phyloP scores from a whole-genome alignment of 164 flowering plant genomes.

The Cinnamomum micranthum region DNA sequence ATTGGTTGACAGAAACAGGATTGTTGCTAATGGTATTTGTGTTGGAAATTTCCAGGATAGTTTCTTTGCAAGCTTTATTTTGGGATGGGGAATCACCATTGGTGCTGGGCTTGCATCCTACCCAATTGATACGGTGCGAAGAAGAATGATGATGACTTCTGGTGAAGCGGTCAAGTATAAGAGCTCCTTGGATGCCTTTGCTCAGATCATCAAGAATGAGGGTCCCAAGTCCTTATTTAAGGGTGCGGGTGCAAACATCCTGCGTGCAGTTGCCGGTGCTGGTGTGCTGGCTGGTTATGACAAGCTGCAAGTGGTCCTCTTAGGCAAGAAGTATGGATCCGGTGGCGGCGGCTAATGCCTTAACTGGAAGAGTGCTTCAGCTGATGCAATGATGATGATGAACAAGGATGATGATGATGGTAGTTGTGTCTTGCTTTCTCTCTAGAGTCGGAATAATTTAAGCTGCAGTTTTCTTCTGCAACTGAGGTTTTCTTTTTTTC shows the following conservation, averaged over 20 bases:
- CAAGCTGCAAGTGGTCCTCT: constrained; percentile 16
- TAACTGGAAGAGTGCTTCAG: constrained; percentile 12
- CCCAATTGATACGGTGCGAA: constrained; percentile 42
- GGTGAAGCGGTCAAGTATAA: constrained; percentile 48
- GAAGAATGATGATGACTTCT: constrained; percentile 55
- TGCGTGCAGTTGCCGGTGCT: constrained; percentile 54
- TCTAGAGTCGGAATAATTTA: not conserved
- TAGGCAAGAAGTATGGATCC: constrained; percentile 20
- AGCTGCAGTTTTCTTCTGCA: not conserved
- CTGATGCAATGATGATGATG: constrained; percentile 5
- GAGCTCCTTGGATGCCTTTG: constrained; percentile 38
- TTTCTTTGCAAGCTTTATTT: constrained; percentile 41
- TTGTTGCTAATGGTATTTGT: constrained; percentile 2
- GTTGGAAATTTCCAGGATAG: constrained; percentile 31
- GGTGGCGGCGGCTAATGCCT: constrained; percentile 15
- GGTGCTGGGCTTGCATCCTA: constrained; percentile 51
- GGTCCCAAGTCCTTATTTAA: constrained; percentile 45
- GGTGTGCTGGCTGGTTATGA: constrained; percentile 52
- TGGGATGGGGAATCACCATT: constrained; percentile 53
- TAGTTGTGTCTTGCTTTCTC: not conserved
- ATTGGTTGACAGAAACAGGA: not conserved
- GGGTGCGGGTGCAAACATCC: constrained; percentile 50
- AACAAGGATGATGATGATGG: not conserved
- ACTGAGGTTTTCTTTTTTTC: not conserved
- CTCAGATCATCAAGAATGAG: constrained; percentile 38